These are phyloP conservation scores for Didymella exigua DNA, from an alignment of 2,329 filamentous ascomycete genomes.

Conservation along the genomic window DNA sequence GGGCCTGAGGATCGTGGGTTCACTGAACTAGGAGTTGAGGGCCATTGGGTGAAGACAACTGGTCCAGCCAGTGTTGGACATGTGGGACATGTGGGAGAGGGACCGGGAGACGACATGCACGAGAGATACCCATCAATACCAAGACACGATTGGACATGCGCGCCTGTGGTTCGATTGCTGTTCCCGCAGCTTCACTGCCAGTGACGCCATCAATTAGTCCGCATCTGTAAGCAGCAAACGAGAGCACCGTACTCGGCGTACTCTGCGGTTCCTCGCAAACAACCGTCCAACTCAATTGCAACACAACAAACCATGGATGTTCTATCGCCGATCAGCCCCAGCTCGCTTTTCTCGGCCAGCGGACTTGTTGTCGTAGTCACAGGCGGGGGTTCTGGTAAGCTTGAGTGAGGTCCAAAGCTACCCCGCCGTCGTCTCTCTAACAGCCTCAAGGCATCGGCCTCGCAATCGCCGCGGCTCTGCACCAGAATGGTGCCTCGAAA, in stretches of 20 bases:
- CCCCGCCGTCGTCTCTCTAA: conserved; percentile 26
- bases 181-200: background rate
- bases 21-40: conserved; percentile 28
- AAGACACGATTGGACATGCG: background rate
- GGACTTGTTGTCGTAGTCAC: conserved; percentile 50
- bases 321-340: conserved; percentile 39
- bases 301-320: conserved; percentile 41
- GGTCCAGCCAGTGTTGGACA: too few relatives aligned
- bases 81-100: background rate
- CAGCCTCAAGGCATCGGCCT: conserved; percentile 45
- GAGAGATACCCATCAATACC: conserved; percentile 16
- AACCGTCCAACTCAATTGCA: background rate
- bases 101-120: background rate
- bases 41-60: too few relatives aligned
- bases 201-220: conserved; percentile 11
- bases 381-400: conserved; percentile 48
- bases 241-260: conserved; percentile 5
- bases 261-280: background rate
- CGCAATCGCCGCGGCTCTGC: conserved; percentile 51
- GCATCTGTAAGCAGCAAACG: conserved; percentile 18
- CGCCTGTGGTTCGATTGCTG: background rate
- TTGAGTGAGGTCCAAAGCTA: conserved; percentile 19
- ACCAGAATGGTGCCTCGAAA: conserved; percentile 49
- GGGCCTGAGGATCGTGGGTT: conserved; percentile 71
- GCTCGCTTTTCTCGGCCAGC: conserved; percentile 49